phyloP scores from a whole-genome alignment of 768 basidiomycete species.

The Mycena crocata region DNA sequence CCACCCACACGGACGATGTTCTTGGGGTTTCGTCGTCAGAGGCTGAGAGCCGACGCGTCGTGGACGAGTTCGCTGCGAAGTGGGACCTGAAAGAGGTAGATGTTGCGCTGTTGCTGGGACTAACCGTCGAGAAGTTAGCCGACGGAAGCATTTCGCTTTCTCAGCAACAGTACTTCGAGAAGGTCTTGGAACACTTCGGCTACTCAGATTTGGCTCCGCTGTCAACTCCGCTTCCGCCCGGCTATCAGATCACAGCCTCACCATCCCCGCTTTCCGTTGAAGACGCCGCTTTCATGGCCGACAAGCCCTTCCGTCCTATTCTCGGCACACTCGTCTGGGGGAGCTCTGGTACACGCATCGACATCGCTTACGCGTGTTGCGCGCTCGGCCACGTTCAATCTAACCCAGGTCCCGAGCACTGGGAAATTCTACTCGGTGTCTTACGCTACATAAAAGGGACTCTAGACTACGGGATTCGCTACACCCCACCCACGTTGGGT shows the following conservation, averaged over 20 bases:
- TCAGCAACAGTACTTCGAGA: constrained; percentile 13
- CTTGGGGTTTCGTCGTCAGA: no score
- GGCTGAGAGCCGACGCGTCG: neutral
- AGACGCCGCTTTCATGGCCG: constrained; percentile 24
- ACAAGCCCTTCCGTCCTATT: constrained; percentile 29
- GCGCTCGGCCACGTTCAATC: constrained; percentile 24
- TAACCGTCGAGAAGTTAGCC: constrained; percentile 15
- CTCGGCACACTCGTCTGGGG: constrained; percentile 37
- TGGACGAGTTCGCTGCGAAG: neutral
- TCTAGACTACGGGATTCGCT: constrained; percentile 34
- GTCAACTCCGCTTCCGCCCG: no score
- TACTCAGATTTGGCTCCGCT: constrained; percentile 8
- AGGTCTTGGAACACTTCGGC: constrained; percentile 8
- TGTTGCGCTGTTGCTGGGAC: constrained; percentile 3
- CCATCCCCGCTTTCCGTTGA: constrained; percentile 8
- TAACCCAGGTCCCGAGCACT: constrained; percentile 41
- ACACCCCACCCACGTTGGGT: constrained; percentile 3
- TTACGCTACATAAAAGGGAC: no score
- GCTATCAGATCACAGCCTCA: neutral
- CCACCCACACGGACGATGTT: neutral
- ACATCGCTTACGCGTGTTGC: constrained; percentile 24
- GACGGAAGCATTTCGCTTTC: constrained; percentile 10
- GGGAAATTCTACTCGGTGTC: constrained; percentile 40
- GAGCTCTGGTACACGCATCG: constrained; percentile 11
- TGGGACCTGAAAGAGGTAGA: constrained; percentile 8